Evolutionary conservation across 1,284 basidiomycete genomes (phyloP).

Genomic region (Tylopilus sp.): DNA sequence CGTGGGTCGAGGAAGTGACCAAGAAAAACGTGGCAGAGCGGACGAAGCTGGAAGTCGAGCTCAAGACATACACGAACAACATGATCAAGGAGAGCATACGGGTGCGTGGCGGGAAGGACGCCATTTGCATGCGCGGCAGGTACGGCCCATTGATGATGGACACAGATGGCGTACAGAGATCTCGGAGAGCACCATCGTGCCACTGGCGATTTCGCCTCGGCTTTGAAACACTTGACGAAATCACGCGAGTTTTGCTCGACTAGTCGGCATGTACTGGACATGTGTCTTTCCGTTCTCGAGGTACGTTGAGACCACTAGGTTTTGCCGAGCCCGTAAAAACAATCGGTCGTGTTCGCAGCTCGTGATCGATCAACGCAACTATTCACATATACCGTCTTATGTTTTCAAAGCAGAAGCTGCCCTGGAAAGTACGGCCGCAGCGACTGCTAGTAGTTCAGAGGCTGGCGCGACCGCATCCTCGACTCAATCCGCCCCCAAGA

Average conservation of each 20-base stretch:
- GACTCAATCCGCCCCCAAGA: slow-evolving; percentile 40
- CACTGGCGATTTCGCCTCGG: slow-evolving; percentile 62
- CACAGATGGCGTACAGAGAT: slow-evolving; percentile 75
- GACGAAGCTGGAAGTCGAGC: slow-evolving; percentile 78
- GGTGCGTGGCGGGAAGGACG: slow-evolving; percentile 36
- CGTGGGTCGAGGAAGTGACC: slow-evolving; percentile 64
- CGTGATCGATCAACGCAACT: slow-evolving; percentile 79
- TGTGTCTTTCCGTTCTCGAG: slow-evolving; percentile 79
- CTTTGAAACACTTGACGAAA: slow-evolving; percentile 79
- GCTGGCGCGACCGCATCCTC: slow-evolving; percentile 18
- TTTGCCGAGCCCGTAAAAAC: not conserved
- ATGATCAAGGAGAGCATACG: slow-evolving; percentile 94
- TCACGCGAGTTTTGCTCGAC: slow-evolving; percentile 85
- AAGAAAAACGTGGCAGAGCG: slow-evolving; percentile 61
- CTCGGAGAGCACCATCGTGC: slow-evolving; percentile 72
- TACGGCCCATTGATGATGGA: not conserved
- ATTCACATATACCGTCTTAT: slow-evolving; percentile 78
- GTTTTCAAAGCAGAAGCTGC: slow-evolving; percentile 90
- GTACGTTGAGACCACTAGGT: slow-evolving; percentile 35
- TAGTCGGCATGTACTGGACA: slow-evolving; percentile 80
- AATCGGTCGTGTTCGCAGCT: slow-evolving; percentile 43
- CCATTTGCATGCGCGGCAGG: too few relatives aligned
- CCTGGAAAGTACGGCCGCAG: slow-evolving; percentile 56
- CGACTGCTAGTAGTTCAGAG: slow-evolving; percentile 20
- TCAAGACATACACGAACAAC: slow-evolving; percentile 87